Evolutionary conservation across 345 rosid genomes (phyloP), one percentile per base, ranked within the genome.

Genomic region (Euphorbia peplus): DNA sequence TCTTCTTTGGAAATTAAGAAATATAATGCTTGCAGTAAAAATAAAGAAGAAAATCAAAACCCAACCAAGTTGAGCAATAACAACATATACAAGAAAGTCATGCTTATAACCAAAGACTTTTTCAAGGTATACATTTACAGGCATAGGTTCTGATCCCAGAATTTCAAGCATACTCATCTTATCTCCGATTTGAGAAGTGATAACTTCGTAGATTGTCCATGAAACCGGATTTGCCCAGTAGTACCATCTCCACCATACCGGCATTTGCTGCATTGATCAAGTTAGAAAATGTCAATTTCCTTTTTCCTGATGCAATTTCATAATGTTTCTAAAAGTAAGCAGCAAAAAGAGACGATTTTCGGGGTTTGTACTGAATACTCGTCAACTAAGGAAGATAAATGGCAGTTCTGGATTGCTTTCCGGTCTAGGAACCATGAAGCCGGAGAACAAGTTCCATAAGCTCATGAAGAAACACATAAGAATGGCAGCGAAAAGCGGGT

Each of bases 161-260:
- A 74, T 12, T 9, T 0, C n/a, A 0, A 67, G 3, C 19, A 21
- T 10, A 26, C 25, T 59, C 14, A 28, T 69, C 10, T 46, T 59
- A 72, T 79, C 80, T 1, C 72, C 83, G 1, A 76, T 15, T 55
- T 79, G 85, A 13, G 82, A 79, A n/a, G 83, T 61, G 12, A 82
- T 54, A 30, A 79, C 51, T 2, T 83, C 85, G 24, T 82, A 79
- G 47, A 82, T 76, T 24, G 85, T 76, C 85, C 85, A 82, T 53
- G 83, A 80, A n/a, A 78, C 66, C 0, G 85, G 85, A 42, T 76
- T 73, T 28, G 68, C 70, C 85, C 85, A 82, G 75, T 79, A 82
- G 71, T 82, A 82, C 85, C 85, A 82, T 46, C 85, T 76, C 85
- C 85, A 82, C 85, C 85, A 82, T 35, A 76, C 51, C 0, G 85